Evolutionary conservation across 2,329 filamentous ascomycete genomes (phyloP).

Genomic region (Paramyrothecium roridum): DNA sequence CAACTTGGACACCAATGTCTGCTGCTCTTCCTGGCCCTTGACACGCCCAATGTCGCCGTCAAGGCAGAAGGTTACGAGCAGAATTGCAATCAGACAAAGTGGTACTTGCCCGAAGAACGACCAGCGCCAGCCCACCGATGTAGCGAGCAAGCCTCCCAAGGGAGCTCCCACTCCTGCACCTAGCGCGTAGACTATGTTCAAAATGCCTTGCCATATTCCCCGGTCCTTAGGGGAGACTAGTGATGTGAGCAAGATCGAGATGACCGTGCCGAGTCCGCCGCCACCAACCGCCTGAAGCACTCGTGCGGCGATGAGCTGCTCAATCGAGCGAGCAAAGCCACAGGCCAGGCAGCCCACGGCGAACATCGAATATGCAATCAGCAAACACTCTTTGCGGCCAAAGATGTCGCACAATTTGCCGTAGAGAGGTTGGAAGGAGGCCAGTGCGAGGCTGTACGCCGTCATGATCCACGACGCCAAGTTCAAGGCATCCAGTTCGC

Average conservation of each 20-base stretch:
- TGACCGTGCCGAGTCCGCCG: neutral
- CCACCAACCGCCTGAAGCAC: neutral
- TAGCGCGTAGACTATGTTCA: neutral
- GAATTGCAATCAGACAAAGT: neutral
- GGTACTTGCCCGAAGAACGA: neutral
- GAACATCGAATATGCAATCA: neutral
- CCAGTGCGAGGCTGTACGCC: neutral
- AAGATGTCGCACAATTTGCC: slow-evolving; percentile 2
- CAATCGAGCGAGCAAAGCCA: neutral
- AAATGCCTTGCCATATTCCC: neutral
- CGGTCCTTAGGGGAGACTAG: neutral
- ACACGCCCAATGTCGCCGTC: neutral
- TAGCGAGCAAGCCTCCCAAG: neutral
- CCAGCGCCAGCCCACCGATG: neutral
- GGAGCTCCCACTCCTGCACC: neutral
- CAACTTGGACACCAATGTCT: neutral
- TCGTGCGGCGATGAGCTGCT: neutral
- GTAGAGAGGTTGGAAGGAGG: slow-evolving; percentile 1
- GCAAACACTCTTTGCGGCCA: neutral
- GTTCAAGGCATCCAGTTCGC: neutral
- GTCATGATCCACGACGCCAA: neutral
- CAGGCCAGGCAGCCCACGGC: neutral
- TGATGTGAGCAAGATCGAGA: neutral
- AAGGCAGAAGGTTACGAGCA: neutral
- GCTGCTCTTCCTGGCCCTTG: neutral